Percentiles rank a stretch among this genome's conserved stretches.
phyloP scores from a whole-genome alignment of 208 protist species.

The Wallacemonas sp. region DNA sequence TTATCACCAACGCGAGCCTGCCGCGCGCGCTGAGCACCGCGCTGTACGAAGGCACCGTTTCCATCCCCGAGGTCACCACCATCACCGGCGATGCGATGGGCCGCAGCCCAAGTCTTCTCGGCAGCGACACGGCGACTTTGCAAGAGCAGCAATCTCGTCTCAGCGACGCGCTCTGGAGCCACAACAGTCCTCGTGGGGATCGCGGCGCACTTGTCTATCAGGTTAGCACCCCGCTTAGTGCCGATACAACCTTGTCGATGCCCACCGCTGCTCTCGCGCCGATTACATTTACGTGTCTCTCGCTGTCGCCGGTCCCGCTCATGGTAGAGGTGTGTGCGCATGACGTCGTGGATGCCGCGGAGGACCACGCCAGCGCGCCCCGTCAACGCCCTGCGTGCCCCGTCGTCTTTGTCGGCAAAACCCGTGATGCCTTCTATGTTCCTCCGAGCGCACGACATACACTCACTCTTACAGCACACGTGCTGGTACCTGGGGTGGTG shows the following conservation, averaged over 20 bases:
- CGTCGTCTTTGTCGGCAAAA: conserved; percentile 69
- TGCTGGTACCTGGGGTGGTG: conserved; percentile 58
- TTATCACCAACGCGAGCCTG: conserved; percentile 4
- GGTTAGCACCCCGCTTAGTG: conserved; percentile 18
- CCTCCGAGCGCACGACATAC: conserved; percentile 57
- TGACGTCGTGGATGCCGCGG: neutral
- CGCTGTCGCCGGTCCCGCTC: conserved; percentile 57
- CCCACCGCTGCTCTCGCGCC: conserved; percentile 39
- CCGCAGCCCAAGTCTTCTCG: too few species aligned
- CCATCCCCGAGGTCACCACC: too few species aligned
- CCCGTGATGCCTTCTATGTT: conserved; percentile 55
- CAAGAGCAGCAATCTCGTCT: conserved; percentile 48
- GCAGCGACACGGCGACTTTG: conserved; percentile 25
- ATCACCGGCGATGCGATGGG: too few species aligned
- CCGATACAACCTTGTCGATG: conserved; percentile 21
- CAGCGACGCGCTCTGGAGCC: conserved; percentile 54
- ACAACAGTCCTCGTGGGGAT: conserved; percentile 31
- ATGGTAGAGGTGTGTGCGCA: conserved; percentile 53
- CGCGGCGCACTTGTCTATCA: conserved; percentile 33
- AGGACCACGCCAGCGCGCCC: conserved; percentile 14
- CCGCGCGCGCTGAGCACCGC: conserved; percentile 24
- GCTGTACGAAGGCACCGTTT: conserved; percentile 18
- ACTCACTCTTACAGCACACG: conserved; percentile 60
- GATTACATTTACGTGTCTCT: conserved; percentile 63
- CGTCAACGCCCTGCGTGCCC: conserved; percentile 12